A percentile compares a stretch with the other conserved stretches of the same genome.
These are phyloP conservation scores for Alliaria petiolata DNA, from an alignment of 345 rosid species.

Conservation along the genomic window DNA sequence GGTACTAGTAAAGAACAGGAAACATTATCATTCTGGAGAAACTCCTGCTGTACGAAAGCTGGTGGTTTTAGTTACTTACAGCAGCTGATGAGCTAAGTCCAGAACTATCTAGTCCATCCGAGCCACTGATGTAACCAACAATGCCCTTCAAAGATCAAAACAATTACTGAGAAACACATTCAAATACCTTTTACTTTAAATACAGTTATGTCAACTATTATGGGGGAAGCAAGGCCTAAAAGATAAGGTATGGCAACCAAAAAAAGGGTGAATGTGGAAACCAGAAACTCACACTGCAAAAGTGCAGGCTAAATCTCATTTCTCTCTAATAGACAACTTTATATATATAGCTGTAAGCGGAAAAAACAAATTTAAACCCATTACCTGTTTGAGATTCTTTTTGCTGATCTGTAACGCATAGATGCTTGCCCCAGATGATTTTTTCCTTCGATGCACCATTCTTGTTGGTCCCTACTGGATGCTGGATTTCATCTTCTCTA, in stretches of 20 bases:
- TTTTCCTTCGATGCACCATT: slow-evolving; percentile 38
- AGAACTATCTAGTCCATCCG: slow-evolving; percentile 86
- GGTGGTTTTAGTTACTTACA: slow-evolving; percentile 45
- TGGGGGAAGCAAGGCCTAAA: background rate
- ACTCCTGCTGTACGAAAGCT: background rate
- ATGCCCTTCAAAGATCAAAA: slow-evolving; percentile 65
- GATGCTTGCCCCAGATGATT: slow-evolving; percentile 73
- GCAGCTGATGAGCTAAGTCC: slow-evolving; percentile 99
- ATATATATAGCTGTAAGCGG: no score
- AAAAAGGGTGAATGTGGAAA: slow-evolving; percentile 3
- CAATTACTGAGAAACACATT: slow-evolving; percentile 17
- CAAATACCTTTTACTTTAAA: background rate
- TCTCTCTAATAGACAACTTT: background rate
- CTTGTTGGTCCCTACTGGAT: slow-evolving; percentile 36
- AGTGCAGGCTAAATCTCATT: background rate
- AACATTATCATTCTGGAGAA: background rate
- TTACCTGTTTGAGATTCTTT: slow-evolving; percentile 58
- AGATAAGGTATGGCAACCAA: slow-evolving; percentile 7
- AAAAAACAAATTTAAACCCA: background rate
- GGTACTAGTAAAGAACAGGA: background rate
- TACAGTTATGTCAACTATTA: background rate
- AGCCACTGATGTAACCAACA: slow-evolving; percentile 76
- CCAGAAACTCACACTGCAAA: slow-evolving; percentile 1
- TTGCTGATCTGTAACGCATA: slow-evolving; percentile 71
- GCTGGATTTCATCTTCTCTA: slow-evolving; percentile 70